Evolutionary conservation across 2,329 filamentous ascomycete species (phyloP), one percentile per base, ranked within the genome.

Genomic region (Xylaria sp.): DNA sequence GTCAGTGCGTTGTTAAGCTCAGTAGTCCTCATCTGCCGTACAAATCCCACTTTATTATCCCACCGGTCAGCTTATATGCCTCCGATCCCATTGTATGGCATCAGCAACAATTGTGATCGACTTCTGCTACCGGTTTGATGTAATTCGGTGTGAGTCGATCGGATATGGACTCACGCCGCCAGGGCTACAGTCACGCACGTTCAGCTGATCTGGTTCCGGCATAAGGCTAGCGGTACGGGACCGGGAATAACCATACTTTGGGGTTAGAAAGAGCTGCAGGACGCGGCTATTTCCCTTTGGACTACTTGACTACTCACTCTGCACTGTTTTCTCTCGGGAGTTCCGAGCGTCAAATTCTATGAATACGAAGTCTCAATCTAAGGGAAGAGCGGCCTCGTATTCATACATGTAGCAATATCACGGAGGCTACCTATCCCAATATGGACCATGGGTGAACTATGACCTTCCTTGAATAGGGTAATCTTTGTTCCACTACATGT

Each of bases 331-430:
- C 23, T 16, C 50, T 54, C 50, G 37, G n/a, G n/a, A 8, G 60
- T 5, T 44, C 23, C 60, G 10, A 50, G 53, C 27, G 42, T 42
- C 62, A 32, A 35, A 44, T n/a, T 44, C 55, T 29, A 10, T 65
- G 57, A 65, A 65, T 65, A 65, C 54, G 63, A 60, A 60, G 55
- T 65, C 10, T 25, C n/a, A 60, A 35, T 53, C 47, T 53, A 23
- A 35, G 16, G 55, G 42, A 25, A 54, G 59, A 53, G 50, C 50
- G 35, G n/a, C 23, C 21, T 65, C 63, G 63, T 65, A 60, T 65
- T 60, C 47, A 65, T 12, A n/a, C 18, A 29, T 5, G 27, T 12
- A 27, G n/a, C 27, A 29, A 48, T 25, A 35, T 25, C 54, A 57
- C n/a, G 9, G 27, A 4, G 32, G 32, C 23, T 44, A 13, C 8